Base-by-base conservation (phyloP, 2,329 filamentous ascomycete genomes). In the Alternaria brassicicola region DNA sequence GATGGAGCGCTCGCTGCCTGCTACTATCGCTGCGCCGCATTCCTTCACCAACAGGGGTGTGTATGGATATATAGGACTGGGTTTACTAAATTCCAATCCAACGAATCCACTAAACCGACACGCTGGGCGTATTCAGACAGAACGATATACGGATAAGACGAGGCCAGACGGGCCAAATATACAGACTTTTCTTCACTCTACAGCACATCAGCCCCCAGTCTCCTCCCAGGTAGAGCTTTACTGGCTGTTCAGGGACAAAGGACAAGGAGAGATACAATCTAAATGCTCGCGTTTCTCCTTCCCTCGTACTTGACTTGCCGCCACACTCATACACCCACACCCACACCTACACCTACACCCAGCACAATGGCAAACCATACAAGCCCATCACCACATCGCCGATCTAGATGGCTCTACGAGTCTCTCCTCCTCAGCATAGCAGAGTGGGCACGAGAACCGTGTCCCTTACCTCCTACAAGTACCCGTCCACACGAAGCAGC, bases 211-310 rank as follows among this genome's bases (percentile, higher is more conserved):
- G 10, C 12, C 9, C 9, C 6, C 10, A 39, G 19, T 39, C 4
- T 8, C 4, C 19, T 23, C 12, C 6, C 19, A 23, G 36, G 8
- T 23, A 23, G 9, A 38, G 6, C 4, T 38, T 7, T 5, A 15
- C 15, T 15, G 19, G 6, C 19, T 39, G 6, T 23, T 4, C 19
- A 23, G 5, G 15, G 13, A 2, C 19, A 15, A 23, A 23, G 4
- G 12, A 23, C 4, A 23, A 23, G 8, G 13, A 38, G 15, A 19
- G 23, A 7, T 6, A 23, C 15, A 19, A 13, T 15, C 7, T 21
- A 49, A n/a, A 49, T 49, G 23, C 47, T 49, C n/a, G 47, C 21
- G 13, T 38, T 49, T 9, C 31, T 49, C 31, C 47, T 49, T 38
- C 47, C 47, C 12, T 10, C 47, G 4, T 28, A 38, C 25, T 49